These are phyloP conservation scores for Antitrichia curtipendula DNA, from an alignment of 225 moss, liverwort and hornwort genomes.

Conservation along the genomic window DNA sequence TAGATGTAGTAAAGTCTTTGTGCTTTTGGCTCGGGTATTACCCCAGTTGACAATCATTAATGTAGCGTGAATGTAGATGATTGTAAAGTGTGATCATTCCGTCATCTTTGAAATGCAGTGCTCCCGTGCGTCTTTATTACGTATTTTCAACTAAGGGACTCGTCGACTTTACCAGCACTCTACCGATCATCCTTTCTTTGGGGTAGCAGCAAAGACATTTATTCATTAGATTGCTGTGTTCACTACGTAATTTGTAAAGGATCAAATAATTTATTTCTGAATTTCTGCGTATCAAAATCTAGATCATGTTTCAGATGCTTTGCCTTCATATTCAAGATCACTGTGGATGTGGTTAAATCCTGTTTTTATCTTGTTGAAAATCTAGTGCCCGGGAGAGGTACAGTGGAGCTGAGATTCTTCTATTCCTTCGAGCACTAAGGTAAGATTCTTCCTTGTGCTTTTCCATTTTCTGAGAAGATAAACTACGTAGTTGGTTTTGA, in stretches of 20 bases:
- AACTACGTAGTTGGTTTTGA: background rate
- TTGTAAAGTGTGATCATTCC: background rate
- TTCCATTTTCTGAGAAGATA: background rate
- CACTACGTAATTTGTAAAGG: background rate
- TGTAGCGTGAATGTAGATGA: background rate
- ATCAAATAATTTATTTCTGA: background rate
- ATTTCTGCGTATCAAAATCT: background rate
- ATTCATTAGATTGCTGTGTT: background rate
- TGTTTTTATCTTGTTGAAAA: background rate
- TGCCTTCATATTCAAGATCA: background rate
- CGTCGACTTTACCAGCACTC: slow-evolving; percentile 63
- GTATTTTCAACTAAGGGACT: slow-evolving; percentile 66
- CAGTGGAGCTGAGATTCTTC: slow-evolving; percentile 73
- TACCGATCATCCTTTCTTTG: slow-evolving; percentile 70
- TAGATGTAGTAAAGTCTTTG: background rate
- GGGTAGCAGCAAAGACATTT: slow-evolving; percentile 26
- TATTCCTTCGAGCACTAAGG: slow-evolving; percentile 78
- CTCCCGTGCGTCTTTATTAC: slow-evolving; percentile 80
- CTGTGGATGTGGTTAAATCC: background rate
- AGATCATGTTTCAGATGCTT: background rate
- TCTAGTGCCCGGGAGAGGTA: slow-evolving; percentile 35
- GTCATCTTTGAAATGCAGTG: slow-evolving; percentile 38
- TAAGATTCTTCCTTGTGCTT: background rate
- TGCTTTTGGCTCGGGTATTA: background rate
- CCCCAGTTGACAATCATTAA: background rate